These are phyloP conservation scores for Darksidea phi DNA, from an alignment of 495 filamentous ascomycete species.

Conservation along the genomic window DNA sequence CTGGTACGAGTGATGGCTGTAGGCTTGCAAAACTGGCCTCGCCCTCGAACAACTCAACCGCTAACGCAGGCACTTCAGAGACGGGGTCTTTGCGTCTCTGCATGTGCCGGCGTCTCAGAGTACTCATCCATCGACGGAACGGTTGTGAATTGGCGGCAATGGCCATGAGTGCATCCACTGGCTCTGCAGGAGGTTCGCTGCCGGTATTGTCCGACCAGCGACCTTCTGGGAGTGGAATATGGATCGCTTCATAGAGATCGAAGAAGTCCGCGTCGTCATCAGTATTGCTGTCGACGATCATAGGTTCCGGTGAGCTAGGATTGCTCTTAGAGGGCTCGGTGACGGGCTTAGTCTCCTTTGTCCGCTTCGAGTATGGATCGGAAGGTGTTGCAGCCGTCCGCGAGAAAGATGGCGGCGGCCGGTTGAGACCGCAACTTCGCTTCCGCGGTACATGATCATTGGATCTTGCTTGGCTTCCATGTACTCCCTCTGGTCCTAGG, in stretches of 20 bases:
- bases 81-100: conserved; percentile 26
- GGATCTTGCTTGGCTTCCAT: background rate
- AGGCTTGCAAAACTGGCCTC: background rate
- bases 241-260: conserved; percentile 28
- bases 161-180: background rate
- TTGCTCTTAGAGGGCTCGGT: background rate
- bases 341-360: background rate
- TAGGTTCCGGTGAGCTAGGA: conserved; percentile 1
- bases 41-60: conserved; percentile 44
- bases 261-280: conserved; percentile 7
- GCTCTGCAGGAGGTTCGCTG: background rate
- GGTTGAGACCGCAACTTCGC: conserved; percentile 10
- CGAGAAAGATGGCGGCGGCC: conserved; percentile 5
- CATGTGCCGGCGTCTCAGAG: conserved; percentile 48
- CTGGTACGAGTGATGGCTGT: conserved; percentile 1
- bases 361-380: background rate
- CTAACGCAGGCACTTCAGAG: conserved; percentile 49
- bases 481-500: background rate
- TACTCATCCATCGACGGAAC: conserved; percentile 58
- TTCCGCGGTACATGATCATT: conserved; percentile 10
- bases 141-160: conserved; percentile 31
- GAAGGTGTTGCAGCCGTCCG: background rate
- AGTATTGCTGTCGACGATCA: conserved; percentile 7
- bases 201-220: conserved; percentile 21
- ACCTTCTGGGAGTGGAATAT: conserved; percentile 27